phyloP scores from a whole-genome alignment of 257 asterid genomes.

The Nicotiana knightiana region DNA sequence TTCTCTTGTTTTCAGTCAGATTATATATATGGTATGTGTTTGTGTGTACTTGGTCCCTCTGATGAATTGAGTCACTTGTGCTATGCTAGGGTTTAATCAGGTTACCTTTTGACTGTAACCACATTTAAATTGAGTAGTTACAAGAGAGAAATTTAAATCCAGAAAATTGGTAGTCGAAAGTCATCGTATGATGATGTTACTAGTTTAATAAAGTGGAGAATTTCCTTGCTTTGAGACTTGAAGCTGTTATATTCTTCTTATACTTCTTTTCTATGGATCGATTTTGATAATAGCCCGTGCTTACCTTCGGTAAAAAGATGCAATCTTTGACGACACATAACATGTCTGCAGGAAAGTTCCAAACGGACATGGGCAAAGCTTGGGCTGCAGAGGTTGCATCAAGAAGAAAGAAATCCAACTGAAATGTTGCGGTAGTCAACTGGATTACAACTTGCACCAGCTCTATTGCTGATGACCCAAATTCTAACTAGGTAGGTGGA shows the following conservation, averaged over 20 bases:
- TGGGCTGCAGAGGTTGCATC: slow-evolving; percentile 91
- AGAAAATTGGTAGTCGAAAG: background rate
- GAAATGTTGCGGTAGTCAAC: background rate
- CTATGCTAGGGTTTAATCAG: background rate
- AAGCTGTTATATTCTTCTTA: background rate
- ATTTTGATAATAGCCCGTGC: background rate
- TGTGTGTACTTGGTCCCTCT: background rate
- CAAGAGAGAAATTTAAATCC: background rate
- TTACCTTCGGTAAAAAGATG: background rate
- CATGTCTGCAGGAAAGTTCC: slow-evolving; percentile 70
- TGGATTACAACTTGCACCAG: background rate
- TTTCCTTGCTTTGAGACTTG: background rate
- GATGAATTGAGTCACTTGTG: background rate
- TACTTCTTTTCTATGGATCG: background rate
- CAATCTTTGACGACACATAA: background rate
- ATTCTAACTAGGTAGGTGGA: background rate
- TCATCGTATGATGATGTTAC: background rate
- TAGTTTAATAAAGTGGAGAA: background rate
- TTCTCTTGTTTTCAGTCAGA: background rate
- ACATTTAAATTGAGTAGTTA: background rate
- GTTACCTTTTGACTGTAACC: background rate
- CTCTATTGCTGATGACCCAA: background rate
- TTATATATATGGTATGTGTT: background rate
- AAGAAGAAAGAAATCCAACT: slow-evolving; percentile 35
- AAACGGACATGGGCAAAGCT: slow-evolving; percentile 83